Evolutionary conservation across 2,329 filamentous ascomycete genomes (phyloP).

Genomic region (Helicocarpus griseus): DNA sequence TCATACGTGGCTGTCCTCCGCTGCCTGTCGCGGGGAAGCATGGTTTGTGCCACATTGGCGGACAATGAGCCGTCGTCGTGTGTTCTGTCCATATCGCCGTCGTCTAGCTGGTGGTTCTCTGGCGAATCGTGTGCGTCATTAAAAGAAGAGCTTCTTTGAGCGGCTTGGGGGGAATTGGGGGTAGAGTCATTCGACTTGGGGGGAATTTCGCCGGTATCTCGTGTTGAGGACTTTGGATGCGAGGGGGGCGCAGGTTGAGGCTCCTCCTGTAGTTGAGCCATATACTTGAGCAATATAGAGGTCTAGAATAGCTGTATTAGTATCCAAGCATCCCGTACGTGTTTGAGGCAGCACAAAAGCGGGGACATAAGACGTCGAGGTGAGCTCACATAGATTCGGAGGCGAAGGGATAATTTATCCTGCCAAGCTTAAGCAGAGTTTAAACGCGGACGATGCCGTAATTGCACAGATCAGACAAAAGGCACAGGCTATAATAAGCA

Average conservation of each 20-base stretch:
- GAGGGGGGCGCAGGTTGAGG: background rate
- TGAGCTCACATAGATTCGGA: no score
- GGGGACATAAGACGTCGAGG: background rate
- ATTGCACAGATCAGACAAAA: no score
- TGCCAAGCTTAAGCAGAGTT: no score
- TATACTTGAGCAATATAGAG: background rate
- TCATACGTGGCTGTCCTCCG: slow-evolving; percentile 82
- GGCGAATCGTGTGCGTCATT: background rate
- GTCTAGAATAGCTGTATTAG: background rate
- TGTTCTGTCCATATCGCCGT: slow-evolving; percentile 1
- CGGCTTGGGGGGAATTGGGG: no score
- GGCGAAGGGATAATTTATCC: no score
- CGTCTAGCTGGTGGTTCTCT: background rate
- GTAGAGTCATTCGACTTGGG: background rate
- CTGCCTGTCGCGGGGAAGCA: slow-evolving; percentile 36
- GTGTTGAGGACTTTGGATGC: background rate
- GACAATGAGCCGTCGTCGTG: slow-evolving; percentile 6
- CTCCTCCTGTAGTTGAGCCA: background rate
- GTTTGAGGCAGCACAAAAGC: background rate
- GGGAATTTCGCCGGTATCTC: background rate
- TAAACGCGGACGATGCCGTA: no score
- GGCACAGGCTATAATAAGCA: background rate
- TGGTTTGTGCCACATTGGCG: slow-evolving; percentile 9
- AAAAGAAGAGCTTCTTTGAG: background rate
- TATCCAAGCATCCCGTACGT: background rate